Base-by-base conservation (phyloP, 2,329 filamentous ascomycete genomes). In the Hypoxylon sp. region DNA sequence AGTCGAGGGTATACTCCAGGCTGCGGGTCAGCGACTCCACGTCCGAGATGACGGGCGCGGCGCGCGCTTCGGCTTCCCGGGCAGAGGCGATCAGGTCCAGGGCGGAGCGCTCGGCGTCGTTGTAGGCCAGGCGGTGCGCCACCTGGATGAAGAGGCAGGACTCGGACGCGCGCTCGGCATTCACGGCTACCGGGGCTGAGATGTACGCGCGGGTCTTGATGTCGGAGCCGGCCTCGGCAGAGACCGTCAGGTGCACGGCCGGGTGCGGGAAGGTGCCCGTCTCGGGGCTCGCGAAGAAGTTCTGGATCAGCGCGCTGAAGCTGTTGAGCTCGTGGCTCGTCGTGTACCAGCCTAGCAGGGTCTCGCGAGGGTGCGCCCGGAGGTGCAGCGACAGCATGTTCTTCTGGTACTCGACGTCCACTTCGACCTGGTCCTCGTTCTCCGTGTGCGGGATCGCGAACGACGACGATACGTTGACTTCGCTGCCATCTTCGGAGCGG, bases 331-430 rank as follows among this genome's bases (percentile, higher is more conserved):
- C 95, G 80, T 93, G 91, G 78, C 92, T 94, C 53, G 96, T 99
- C 71, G 96, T 97, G 84, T 99, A 99, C 96, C 96, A 99, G 78
- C 96, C 96, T 69, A 99, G 91, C 65, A 99, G 89, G 60, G 94
- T 90, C 83, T 99, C 96, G 82, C 94, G 93, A 55, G 96, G 96
- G 81, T 94, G 92, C 63, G 94, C 95, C 83, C 95, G 95, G 74
- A 98, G 90, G 80, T 97, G 95, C 75, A 99, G 86, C 66, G 93
- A 91, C 64, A 98, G 90, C 96, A 99, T 99, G 82, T 95, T 94
- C 89, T 98, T 98, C 85, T 99, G 96, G 83, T 98, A 99, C 83
- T 99, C 96, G 87, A 99, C 97, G 80, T 99, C 96, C 72, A 99
- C 96, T 83, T 99, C 96, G 77, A 99, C 96, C 83, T 99, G 96